These are phyloP conservation scores for Cordyceps tenuipes DNA, from an alignment of 2,329 filamentous ascomycete species.

Conservation along the genomic window DNA sequence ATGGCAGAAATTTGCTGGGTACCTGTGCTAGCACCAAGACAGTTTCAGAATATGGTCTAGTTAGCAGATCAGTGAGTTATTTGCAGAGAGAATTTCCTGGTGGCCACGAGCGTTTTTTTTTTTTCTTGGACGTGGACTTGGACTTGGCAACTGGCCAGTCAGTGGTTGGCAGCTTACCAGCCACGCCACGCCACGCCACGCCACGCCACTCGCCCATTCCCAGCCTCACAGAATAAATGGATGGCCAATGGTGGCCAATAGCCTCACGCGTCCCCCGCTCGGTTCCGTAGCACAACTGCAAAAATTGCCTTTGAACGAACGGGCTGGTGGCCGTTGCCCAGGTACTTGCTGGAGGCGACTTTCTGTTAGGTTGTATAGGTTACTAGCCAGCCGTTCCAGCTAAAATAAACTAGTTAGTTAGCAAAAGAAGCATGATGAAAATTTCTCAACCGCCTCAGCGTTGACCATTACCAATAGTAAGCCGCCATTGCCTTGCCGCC, in stretches of 20 bases:
- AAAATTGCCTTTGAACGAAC: background rate
- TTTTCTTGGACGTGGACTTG: too few species aligned
- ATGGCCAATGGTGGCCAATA: background rate
- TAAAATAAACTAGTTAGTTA: background rate
- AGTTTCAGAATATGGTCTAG: too few species aligned
- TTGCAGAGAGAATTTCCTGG: too few species aligned
- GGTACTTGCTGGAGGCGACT: too few species aligned
- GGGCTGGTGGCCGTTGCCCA: background rate
- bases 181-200: background rate
- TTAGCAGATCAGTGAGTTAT: too few species aligned
- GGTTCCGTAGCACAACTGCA: background rate
- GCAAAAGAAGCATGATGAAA: background rate
- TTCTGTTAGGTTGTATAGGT: too few species aligned
- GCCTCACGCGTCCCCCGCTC: background rate
- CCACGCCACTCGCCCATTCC: background rate
- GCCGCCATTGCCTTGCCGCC: background rate
- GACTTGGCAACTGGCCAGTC: background rate
- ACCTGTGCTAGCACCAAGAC: too few species aligned
- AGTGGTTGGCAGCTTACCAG: conserved; percentile 6
- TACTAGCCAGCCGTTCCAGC: too few species aligned
- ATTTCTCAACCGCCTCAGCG: background rate
- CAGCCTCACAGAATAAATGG: background rate
- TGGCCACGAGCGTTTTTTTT: too few species aligned
- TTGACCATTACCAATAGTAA: background rate
- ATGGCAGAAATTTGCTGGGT: too few species aligned